phyloP scores from a whole-genome alignment of 2,329 filamentous ascomycete genomes.

The Sporothrix inflata region DNA sequence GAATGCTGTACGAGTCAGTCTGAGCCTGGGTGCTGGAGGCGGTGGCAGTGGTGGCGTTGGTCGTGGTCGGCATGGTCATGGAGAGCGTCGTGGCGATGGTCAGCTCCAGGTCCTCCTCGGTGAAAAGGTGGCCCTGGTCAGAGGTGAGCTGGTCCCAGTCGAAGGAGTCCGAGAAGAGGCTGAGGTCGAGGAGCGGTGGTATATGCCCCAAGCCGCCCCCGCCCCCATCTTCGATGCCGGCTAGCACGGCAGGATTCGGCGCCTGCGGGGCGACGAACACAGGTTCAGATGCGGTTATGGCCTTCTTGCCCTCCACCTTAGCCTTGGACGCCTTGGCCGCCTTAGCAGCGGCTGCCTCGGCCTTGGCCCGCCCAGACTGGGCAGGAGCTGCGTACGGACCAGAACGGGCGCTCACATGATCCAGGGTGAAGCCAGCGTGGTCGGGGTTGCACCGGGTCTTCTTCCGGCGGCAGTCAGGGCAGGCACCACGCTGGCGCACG shows the following conservation, averaged over 20 bases:
- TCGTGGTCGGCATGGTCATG: not conserved
- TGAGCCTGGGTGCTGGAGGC: conserved; percentile 7
- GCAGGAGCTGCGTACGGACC: conserved; percentile 27
- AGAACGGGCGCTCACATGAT: conserved; percentile 20
- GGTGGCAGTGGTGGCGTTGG: not conserved
- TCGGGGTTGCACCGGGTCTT: conserved; percentile 66
- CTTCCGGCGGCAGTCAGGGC: conserved; percentile 63
- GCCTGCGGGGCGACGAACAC: conserved; percentile 11
- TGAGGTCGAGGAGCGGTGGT: not conserved
- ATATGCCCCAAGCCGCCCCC: conserved; percentile 1
- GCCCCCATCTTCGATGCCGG: conserved; percentile 23
- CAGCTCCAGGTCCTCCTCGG: conserved; percentile 29
- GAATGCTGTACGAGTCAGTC: conserved; percentile 20
- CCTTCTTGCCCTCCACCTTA: conserved; percentile 31
- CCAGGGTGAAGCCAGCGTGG: conserved; percentile 46
- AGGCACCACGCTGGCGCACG: conserved; percentile 71
- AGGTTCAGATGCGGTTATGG: conserved; percentile 20
- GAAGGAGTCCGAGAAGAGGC: conserved; percentile 26
- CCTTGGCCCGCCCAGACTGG: conserved; percentile 30
- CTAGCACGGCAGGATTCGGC: not conserved
- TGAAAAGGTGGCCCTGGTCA: conserved; percentile 20
- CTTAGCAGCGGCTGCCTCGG: conserved; percentile 21
- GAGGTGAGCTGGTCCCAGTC: conserved; percentile 29
- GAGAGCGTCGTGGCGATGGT: conserved; percentile 24
- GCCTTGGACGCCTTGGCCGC: conserved; percentile 26